Evolutionary conservation across 2,329 filamentous ascomycete genomes (phyloP).

Genomic region (Nemania sp.): DNA sequence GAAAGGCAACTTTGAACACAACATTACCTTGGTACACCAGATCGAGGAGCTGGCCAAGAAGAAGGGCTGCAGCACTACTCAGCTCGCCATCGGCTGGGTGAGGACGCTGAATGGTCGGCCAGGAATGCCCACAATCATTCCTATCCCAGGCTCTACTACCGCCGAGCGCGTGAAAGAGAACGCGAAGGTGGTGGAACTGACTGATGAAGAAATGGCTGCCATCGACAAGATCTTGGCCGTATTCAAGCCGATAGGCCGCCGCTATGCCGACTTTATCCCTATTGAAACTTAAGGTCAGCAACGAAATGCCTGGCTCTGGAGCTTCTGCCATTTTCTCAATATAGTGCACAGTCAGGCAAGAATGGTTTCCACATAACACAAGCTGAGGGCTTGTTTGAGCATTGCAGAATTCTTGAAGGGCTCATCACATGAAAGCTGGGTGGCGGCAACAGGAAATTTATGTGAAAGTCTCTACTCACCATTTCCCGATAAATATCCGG

Average conservation of each 20-base stretch:
- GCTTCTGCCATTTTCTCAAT: constrained; percentile 1
- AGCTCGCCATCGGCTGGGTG: constrained; percentile 70
- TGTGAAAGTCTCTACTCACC: constrained; percentile 13
- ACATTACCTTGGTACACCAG: constrained; percentile 62
- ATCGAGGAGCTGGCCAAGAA: constrained; percentile 60
- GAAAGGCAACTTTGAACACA: constrained; percentile 62
- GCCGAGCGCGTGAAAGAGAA: constrained; percentile 64
- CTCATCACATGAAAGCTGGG: constrained; percentile 33
- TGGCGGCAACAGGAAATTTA: neutral
- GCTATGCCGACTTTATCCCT: constrained; percentile 48
- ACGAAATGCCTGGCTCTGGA: neutral
- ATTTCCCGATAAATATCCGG: too few relatives aligned
- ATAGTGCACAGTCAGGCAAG: constrained; percentile 38
- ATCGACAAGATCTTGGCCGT: constrained; percentile 54
- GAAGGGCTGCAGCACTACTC: constrained; percentile 63
- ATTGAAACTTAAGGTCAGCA: constrained; percentile 42
- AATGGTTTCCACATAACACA: constrained; percentile 38
- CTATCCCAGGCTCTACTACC: constrained; percentile 67
- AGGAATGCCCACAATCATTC: constrained; percentile 62
- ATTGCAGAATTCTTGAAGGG: constrained; percentile 45
- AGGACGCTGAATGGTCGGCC: constrained; percentile 51
- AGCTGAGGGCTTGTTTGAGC: constrained; percentile 36
- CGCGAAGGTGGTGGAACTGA: constrained; percentile 51
- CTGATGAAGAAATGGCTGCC: constrained; percentile 52
- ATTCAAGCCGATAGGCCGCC: constrained; percentile 51